Evolutionary conservation across 768 basidiomycete genomes (phyloP).

Genomic region (Tremella yokohamensis): DNA sequence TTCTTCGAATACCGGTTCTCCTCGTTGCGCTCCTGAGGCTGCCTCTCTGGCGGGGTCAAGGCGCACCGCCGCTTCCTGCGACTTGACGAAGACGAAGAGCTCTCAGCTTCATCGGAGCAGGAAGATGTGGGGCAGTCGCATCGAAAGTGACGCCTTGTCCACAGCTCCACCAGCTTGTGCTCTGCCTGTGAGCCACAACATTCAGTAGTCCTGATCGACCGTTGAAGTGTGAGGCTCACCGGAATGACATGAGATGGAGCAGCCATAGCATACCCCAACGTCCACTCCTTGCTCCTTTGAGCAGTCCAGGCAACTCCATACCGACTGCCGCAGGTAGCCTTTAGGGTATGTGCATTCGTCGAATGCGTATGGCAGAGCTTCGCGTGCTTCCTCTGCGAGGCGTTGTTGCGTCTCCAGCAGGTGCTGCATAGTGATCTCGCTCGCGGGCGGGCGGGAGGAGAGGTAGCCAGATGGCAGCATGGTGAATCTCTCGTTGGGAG

Average conservation of each 20-base stretch:
- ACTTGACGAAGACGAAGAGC: slow-evolving; percentile 8
- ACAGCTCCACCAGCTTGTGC: slow-evolving; percentile 48
- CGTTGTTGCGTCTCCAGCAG: slow-evolving; percentile 37
- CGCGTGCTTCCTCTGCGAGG: slow-evolving; percentile 43
- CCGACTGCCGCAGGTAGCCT: slow-evolving; percentile 42
- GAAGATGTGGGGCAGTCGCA: slow-evolving; percentile 48
- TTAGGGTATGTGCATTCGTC: slow-evolving; percentile 45
- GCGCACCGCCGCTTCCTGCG: slow-evolving; percentile 24
- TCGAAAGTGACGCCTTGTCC: slow-evolving; percentile 40
- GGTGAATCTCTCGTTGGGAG: neutral
- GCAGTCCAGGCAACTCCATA: slow-evolving; percentile 45
- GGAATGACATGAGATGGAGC: slow-evolving; percentile 49
- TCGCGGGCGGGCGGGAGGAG: neutral
- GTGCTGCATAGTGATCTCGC: slow-evolving; percentile 37
- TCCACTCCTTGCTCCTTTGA: slow-evolving; percentile 40
- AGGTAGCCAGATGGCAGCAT: slow-evolving; percentile 1
- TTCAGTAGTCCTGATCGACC: neutral
- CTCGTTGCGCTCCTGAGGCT: slow-evolving; percentile 34
- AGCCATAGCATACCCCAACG: slow-evolving; percentile 48
- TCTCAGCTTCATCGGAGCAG: neutral
- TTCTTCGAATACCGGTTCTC: slow-evolving; percentile 42
- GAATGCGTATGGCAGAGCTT: slow-evolving; percentile 44
- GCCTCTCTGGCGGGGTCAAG: slow-evolving; percentile 30
- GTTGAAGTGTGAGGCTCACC: slow-evolving; percentile 22
- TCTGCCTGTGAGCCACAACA: slow-evolving; percentile 19